phyloP scores from a whole-genome alignment of 2,329 filamentous ascomycete genomes.

The Myrmaecium sp. region DNA sequence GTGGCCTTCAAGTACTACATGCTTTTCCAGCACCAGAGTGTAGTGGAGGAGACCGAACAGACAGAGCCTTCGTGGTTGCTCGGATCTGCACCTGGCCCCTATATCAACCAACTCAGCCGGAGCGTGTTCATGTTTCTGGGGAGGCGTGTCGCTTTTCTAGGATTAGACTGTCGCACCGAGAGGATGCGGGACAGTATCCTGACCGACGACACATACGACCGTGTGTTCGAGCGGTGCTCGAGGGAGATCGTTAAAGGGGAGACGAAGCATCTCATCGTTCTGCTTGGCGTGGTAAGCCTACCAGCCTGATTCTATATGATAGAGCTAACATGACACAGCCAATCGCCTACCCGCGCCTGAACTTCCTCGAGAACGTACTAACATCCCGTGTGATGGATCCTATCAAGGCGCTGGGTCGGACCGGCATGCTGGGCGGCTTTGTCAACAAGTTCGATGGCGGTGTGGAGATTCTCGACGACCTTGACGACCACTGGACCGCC shows the following conservation, averaged over 20 bases:
- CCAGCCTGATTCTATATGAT: background rate
- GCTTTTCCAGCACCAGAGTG: slow-evolving; percentile 92
- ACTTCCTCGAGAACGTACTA: slow-evolving; percentile 50
- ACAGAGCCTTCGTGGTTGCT: slow-evolving; percentile 87
- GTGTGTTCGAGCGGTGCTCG: slow-evolving; percentile 73
- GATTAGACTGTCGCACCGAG: slow-evolving; percentile 82
- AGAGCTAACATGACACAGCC: slow-evolving; percentile 10
- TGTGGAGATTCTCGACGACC: slow-evolving; percentile 76
- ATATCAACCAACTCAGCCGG: slow-evolving; percentile 72
- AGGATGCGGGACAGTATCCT: slow-evolving; percentile 70
- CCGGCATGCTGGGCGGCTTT: slow-evolving; percentile 61
- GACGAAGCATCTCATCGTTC: slow-evolving; percentile 76
- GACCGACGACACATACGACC: slow-evolving; percentile 64
- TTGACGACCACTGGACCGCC: slow-evolving; percentile 96
- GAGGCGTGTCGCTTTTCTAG: slow-evolving; percentile 61
- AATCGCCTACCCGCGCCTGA: slow-evolving; percentile 28
- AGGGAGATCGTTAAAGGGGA: slow-evolving; percentile 67
- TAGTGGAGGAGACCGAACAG: slow-evolving; percentile 60
- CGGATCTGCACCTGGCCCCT: slow-evolving; percentile 65
- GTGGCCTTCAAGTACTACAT: slow-evolving; percentile 98
- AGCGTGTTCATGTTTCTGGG: slow-evolving; percentile 78
- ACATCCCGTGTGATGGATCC: slow-evolving; percentile 78
- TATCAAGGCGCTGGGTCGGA: slow-evolving; percentile 71
- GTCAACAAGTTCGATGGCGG: slow-evolving; percentile 84
- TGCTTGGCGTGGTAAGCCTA: slow-evolving; percentile 55